Evolutionary conservation across 2,329 filamentous ascomycete genomes (phyloP).

Genomic region (Beauveria sp.): DNA sequence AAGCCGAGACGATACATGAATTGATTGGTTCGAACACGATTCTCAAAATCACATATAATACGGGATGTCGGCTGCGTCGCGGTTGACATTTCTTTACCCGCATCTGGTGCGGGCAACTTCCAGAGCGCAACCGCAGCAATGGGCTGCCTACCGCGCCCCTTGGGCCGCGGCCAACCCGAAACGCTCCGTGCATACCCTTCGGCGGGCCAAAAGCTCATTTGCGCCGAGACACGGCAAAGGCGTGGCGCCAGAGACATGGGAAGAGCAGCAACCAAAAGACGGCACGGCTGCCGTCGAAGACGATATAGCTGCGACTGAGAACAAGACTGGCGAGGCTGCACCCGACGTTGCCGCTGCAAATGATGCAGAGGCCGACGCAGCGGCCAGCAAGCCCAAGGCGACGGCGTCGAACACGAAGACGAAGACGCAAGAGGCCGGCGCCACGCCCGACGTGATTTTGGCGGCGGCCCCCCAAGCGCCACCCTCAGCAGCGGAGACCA

Average conservation of each 20-base stretch:
- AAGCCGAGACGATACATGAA: not conserved
- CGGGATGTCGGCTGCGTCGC: conserved; percentile 48
- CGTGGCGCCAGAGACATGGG: conserved; percentile 42
- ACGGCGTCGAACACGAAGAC: not conserved
- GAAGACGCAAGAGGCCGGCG: not conserved
- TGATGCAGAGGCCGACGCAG: conserved; percentile 10
- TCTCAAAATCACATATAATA: not conserved
- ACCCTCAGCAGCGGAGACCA: not conserved
- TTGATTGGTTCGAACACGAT: not conserved
- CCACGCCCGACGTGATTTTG: conserved; percentile 1
- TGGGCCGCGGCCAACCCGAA: not conserved
- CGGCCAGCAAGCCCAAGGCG: not conserved
- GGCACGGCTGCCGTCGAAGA: not conserved
- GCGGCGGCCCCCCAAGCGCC: not conserved
- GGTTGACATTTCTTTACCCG: conserved; percentile 63
- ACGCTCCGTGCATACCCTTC: conserved; percentile 15
- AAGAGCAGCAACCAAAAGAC: conserved; percentile 13
- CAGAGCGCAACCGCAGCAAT: conserved; percentile 21
- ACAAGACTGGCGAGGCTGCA: not conserved
- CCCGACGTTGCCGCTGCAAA: not conserved
- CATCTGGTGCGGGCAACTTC: conserved; percentile 49
- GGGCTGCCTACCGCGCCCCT: conserved; percentile 15
- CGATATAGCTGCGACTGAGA: not conserved
- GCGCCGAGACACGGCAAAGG: conserved; percentile 53
- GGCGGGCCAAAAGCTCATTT: conserved; percentile 34